Conservation (phyloP, 148 eudicot genomes). For the Suaeda aralocaspica region DNA sequence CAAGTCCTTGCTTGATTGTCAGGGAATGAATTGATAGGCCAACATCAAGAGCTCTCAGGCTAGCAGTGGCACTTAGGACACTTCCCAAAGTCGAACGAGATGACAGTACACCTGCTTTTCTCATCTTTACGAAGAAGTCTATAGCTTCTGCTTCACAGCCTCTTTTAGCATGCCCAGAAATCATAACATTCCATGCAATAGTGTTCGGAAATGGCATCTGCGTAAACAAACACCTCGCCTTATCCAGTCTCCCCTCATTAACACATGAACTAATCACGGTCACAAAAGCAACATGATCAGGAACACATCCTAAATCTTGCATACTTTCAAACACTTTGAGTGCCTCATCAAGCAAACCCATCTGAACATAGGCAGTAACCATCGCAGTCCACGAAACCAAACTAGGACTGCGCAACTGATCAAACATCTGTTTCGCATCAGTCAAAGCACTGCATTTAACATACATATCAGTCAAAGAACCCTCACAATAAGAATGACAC, state of each 20-base stretch:
- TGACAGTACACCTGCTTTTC: constrained; percentile 45
- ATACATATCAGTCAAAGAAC: constrained; percentile 82
- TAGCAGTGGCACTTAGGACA: constrained; percentile 77
- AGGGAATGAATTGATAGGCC: constrained; percentile 72
- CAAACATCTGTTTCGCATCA: constrained; percentile 66
- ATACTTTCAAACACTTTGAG: constrained; percentile 48
- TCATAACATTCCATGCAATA: constrained; percentile 84
- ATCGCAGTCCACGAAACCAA: constrained; percentile 77
- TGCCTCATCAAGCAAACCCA: constrained; percentile 58
- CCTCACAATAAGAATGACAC: constrained; percentile 55
- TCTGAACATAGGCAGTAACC: constrained; percentile 61
- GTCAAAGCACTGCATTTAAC: constrained; percentile 45
- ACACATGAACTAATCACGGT: constrained; percentile 66
- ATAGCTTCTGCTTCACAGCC: constrained; percentile 59
- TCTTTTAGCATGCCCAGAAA: constrained; percentile 66
- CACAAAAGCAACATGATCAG: constrained; percentile 62
- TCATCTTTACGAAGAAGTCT: constrained; percentile 51
- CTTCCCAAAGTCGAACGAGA: constrained; percentile 85
- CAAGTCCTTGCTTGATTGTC: constrained; percentile 74
- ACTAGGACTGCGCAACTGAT: constrained; percentile 39
- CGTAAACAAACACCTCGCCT: constrained; percentile 54
- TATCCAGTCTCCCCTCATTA: constrained; percentile 54
- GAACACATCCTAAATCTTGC: constrained; percentile 42
- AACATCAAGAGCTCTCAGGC: constrained; percentile 41
- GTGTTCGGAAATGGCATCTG: constrained; percentile 56